Evolutionary conservation across 805 yeast genomes (phyloP).

Genomic region (Candida schatavii): DNA sequence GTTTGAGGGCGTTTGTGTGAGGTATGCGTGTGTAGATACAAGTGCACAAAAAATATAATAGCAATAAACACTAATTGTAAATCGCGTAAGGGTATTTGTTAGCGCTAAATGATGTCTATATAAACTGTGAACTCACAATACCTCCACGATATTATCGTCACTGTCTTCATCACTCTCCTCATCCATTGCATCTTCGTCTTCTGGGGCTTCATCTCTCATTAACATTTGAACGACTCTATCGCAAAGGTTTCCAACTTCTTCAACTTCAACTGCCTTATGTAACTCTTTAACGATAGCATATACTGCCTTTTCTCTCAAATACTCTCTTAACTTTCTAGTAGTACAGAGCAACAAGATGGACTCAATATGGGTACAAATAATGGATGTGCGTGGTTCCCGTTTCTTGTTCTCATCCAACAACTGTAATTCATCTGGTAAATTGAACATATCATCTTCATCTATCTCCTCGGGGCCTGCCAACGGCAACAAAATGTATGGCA

Average conservation of each 20-base stretch:
- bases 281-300: constrained; percentile 86
- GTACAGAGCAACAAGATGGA: constrained; percentile 76
- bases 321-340: constrained; percentile 68
- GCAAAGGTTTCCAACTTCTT: constrained; percentile 60
- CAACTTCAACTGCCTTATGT: constrained; percentile 53
- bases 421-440: constrained; percentile 86
- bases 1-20: too few species aligned
- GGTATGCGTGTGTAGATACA: too few species aligned
- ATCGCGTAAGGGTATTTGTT: too few species aligned
- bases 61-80: too few species aligned
- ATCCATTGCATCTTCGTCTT: constrained; percentile 27
- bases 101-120: too few species aligned
- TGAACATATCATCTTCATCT: constrained; percentile 80
- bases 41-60: too few species aligned
- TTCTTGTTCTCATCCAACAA: constrained; percentile 69
- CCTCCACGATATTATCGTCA: constrained; percentile 52
- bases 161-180: constrained; percentile 50
- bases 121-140: constrained; percentile 41
- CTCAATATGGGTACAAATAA: constrained; percentile 74
- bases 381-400: constrained; percentile 68
- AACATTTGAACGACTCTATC: constrained; percentile 86
- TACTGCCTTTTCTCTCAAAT: constrained; percentile 74
- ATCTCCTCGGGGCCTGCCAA: constrained; percentile 75
- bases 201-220: constrained; percentile 82
- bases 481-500: constrained; percentile 82